Base-by-base conservation (phyloP, 192 early-diverging fungal species). In the Pilobolus umbonatus region DNA sequence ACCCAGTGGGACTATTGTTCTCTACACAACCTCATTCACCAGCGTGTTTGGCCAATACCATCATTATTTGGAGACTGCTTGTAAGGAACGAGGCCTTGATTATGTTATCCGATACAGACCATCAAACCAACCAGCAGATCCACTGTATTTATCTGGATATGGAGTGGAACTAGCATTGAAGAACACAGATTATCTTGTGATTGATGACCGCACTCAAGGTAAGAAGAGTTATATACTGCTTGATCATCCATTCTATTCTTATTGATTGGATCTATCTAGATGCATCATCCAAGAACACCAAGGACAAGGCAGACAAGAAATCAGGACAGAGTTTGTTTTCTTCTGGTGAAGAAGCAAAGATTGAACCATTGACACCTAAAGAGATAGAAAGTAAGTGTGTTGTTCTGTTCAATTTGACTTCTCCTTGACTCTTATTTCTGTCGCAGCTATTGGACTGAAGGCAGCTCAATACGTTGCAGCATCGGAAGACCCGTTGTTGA, bases 181-280 rank as follows among this genome's bases (percentile, higher is more conserved):
- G 73, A 96, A 83, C 50, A 93, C 92, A 7, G 97, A 99, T 65
- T 99, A 99, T 75, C 88, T 91, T 69, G 94, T 94, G 17, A 87
- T 88, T 36, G 96, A 99, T 60, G 96, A 99, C 69, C 85, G 95
- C 21, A 79, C 86, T 40, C 72, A 71, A 34, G 52, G 55, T 60
- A 69, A 53, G 3, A 10, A 39, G 14, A n/a, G n/a, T 47, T 25
- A 14, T 15, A 46, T 47, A 14, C 29, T 36, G 11, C 17, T 22
- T 46, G 25, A 12, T 11, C 21, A 48, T 4, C 1, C 21, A 28
- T 55, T 34, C 21, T 39, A 15, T 17, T 2, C 15, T 12, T 38
- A 12, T 54, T 32, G 25, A 28, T 26, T 32, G 10, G 12, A 51
- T 43, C 5, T 6, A 47, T 40, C 24, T 38, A 43, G 52, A 60